Evolutionary conservation across 2,329 filamentous ascomycete species (phyloP).

Genomic region (Fusarium sp.): DNA sequence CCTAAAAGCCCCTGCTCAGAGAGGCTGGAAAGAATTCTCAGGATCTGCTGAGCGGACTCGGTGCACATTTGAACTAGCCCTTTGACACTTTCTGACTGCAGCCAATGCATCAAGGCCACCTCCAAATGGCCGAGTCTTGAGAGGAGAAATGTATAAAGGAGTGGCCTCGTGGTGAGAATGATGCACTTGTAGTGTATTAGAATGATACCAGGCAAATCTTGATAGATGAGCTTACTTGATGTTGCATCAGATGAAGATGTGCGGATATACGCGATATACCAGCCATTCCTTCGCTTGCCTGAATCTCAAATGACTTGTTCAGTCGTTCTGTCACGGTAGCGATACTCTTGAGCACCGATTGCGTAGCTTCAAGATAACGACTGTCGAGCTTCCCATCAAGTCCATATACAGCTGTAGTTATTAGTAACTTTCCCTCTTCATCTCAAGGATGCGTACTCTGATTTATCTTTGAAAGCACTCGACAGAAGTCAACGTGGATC

Average conservation of each 20-base stretch:
- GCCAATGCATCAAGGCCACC: conserved; percentile 35
- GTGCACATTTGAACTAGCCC: conserved; percentile 19
- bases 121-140: conserved; percentile 34
- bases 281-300: conserved; percentile 20
- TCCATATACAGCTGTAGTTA: conserved; percentile 30
- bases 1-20: conserved; percentile 31
- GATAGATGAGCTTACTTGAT: conserved; percentile 16
- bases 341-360: conserved; percentile 35
- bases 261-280: conserved; percentile 32
- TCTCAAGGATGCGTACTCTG: conserved; percentile 13
- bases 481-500: conserved; percentile 30
- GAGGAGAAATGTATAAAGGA: conserved; percentile 36
- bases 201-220: accelerated
- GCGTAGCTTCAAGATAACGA: conserved; percentile 32
- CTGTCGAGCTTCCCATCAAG: conserved; percentile 40
- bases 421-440: background rate
- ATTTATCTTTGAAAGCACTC: conserved; percentile 34
- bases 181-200: conserved; percentile 28
- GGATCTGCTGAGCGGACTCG: conserved; percentile 26
- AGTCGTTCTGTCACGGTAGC: conserved; percentile 29
- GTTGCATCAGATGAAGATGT: conserved; percentile 35
- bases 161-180: conserved; percentile 31
- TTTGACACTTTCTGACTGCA: conserved; percentile 33
- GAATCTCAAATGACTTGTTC: conserved; percentile 33
- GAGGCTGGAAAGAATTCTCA: conserved; percentile 23